phyloP scores from a whole-genome alignment of 2,329 filamentous ascomycete genomes.

The Spiromastix sp. region DNA sequence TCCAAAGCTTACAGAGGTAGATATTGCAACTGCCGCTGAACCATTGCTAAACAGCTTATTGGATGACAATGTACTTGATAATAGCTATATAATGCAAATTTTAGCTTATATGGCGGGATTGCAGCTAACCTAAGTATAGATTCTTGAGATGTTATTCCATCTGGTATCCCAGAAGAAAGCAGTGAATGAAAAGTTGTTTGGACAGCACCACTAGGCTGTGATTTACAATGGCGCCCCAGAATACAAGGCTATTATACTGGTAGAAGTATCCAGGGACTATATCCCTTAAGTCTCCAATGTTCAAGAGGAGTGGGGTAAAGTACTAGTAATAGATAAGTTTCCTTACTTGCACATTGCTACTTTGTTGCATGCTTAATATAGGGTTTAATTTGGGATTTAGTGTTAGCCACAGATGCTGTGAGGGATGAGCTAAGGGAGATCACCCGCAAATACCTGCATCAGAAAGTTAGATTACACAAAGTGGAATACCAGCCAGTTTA shows the following conservation, averaged over 20 bases:
- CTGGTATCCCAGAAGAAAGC: conserved; percentile 10
- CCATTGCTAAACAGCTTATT: conserved; percentile 16
- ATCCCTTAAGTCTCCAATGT: conserved; percentile 14
- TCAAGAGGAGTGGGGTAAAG: conserved; percentile 12
- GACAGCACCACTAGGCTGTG: conserved; percentile 14
- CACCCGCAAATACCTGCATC: too few species aligned
- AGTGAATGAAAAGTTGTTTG: conserved; percentile 11
- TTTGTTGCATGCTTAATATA: too few species aligned
- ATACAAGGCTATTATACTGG: conserved; percentile 14
- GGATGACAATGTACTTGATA: conserved; percentile 15
- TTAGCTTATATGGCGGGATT: too few species aligned
- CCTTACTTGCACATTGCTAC: too few species aligned
- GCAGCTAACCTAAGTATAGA: too few species aligned
- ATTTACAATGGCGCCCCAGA: conserved; percentile 14
- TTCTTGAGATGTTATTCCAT: conserved; percentile 18
- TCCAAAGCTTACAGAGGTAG: too few species aligned
- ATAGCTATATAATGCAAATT: conserved; percentile 21
- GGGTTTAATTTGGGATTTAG: too few species aligned
- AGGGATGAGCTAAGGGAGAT: too few species aligned
- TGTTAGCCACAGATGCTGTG: too few species aligned
- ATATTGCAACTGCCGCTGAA: conserved; percentile 12
- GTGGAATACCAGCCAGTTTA: too few species aligned
- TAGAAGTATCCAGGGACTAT: conserved; percentile 13
- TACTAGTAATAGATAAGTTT: conserved; percentile 15
- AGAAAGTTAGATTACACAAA: too few species aligned